Conservation (phyloP, 192 early-diverging fungal genomes). For the Coemansia sp. region DNA sequence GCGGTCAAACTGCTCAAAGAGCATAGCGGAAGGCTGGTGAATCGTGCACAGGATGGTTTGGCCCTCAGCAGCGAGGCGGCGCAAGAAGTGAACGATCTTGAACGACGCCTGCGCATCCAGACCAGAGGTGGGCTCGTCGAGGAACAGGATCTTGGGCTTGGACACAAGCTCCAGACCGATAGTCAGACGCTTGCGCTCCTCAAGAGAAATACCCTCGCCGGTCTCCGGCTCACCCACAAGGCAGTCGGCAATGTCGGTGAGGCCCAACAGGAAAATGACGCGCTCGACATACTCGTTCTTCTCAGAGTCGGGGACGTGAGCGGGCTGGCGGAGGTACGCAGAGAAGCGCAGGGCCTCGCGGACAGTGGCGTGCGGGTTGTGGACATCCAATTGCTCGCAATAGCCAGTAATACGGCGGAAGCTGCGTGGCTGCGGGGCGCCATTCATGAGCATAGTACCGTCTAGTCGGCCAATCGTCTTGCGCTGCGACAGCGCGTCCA, state of each 20-base stretch:
- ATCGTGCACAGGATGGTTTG: constrained; percentile 79
- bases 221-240: constrained; percentile 70
- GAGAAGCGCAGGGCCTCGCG: constrained; percentile 65
- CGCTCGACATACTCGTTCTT: constrained; percentile 73
- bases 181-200: constrained; percentile 84
- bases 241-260: constrained; percentile 70
- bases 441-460: constrained; percentile 71
- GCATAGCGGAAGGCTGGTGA: constrained; percentile 81
- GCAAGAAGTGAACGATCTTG: constrained; percentile 73
- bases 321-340: constrained; percentile 67
- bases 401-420: constrained; percentile 75
- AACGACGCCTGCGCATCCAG: constrained; percentile 75
- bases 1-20: constrained; percentile 86
- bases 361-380: constrained; percentile 69
- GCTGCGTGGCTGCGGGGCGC: constrained; percentile 50
- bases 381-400: constrained; percentile 83
- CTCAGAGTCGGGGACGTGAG: constrained; percentile 60
- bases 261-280: constrained; percentile 72
- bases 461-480: constrained; percentile 68
- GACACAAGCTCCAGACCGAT: constrained; percentile 84
- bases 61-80: constrained; percentile 61
- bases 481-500: constrained; percentile 73
- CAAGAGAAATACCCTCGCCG: constrained; percentile 77
- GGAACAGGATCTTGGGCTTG: constrained; percentile 75
- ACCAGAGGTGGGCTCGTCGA: constrained; percentile 90